A percentile compares a stretch with the other conserved stretches of the same genome.
phyloP scores from a whole-genome alignment of 1,284 basidiomycete species.

The Marasmius fiardii region DNA sequence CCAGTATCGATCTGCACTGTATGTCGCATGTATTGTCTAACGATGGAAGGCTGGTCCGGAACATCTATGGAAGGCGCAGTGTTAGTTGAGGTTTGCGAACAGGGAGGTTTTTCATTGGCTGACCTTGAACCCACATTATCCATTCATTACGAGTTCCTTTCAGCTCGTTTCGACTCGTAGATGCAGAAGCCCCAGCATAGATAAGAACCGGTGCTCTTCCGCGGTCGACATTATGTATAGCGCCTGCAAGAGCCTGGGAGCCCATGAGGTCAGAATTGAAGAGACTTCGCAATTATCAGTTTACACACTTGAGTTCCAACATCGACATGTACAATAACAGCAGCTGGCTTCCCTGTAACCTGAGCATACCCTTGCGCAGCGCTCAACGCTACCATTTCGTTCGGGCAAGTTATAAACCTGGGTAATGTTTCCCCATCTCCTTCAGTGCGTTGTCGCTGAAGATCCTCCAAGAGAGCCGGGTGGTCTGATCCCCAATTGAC shows the following conservation, averaged over 20 bases:
- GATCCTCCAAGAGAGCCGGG: conserved; percentile 65
- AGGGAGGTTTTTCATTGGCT: conserved; percentile 1
- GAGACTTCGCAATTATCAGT: conserved; percentile 6
- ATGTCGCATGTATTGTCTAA: conserved; percentile 71
- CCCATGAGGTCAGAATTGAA: background rate
- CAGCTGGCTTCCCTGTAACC: conserved; percentile 60
- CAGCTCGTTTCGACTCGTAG: conserved; percentile 49
- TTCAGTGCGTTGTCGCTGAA: conserved; percentile 48
- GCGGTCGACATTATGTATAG: conserved; percentile 67
- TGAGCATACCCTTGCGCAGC: conserved; percentile 71
- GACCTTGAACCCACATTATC: conserved; percentile 72
- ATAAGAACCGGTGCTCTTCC: conserved; percentile 64
- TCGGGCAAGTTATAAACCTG: conserved; percentile 62
- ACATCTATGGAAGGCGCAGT: conserved; percentile 39
- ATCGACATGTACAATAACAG: conserved; percentile 71
- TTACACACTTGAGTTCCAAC: conserved; percentile 63
- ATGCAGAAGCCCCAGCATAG: conserved; percentile 67
- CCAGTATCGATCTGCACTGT: conserved; percentile 57
- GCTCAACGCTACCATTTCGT: conserved; percentile 73
- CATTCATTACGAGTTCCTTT: conserved; percentile 68
- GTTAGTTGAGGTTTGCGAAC: background rate
- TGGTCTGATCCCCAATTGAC: conserved; percentile 78
- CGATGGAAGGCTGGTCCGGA: conserved; percentile 64
- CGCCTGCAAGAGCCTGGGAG: conserved; percentile 59
- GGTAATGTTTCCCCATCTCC: conserved; percentile 31